Evolutionary conservation across 2,329 filamentous ascomycete species (phyloP), one percentile per base, ranked within the genome.

Genomic region (Lecanicillium sp.): DNA sequence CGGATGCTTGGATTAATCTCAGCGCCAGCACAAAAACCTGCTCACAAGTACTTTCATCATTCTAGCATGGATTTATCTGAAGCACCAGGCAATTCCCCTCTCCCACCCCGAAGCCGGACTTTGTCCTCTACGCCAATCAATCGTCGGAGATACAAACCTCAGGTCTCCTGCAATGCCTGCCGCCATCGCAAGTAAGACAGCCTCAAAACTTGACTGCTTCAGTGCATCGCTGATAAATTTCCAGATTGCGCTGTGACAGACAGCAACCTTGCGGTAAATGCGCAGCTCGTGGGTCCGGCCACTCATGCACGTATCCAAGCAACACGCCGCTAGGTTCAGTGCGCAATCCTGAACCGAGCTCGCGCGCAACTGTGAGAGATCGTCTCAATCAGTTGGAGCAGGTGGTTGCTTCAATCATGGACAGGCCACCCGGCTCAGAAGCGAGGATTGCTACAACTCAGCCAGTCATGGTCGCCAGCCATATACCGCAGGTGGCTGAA

Each of bases 131-230:
- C 58, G 57, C 38, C 57, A 8, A n/a, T n/a, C n/a, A n/a, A n/a
- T n/a, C 7, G 62, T 20, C 58, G 60, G 2, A 56, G 65, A 23
- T 61, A 67, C 11, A 63, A 64, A 38, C 59, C 56, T 2, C 60
- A 64, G 46, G 55, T 67, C 8, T 66, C 64, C 1, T 68, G 65
- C 44, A 61, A 60, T 29, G 50, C 56, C 7, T 67, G 65, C 48
- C 53, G 65, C 12, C 56, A 56, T 14, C 58, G 65, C 24, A 67
- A 67, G 65, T 67, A 54, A 54, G 56, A 17, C 12, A 17, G 26
- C 19, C n/a, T 29, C 27, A 7, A 7, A 14, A 14, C 27, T 30
- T 38, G 27, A 20, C 9, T 33, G 26, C 32, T 21, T 30, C 29
- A 8, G 27, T 19, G 3, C 24, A 19, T n/a, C 15, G 29, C 17